phyloP scores from a whole-genome alignment of 169 alveolate species.

The Cryptosporidium parvum region DNA sequence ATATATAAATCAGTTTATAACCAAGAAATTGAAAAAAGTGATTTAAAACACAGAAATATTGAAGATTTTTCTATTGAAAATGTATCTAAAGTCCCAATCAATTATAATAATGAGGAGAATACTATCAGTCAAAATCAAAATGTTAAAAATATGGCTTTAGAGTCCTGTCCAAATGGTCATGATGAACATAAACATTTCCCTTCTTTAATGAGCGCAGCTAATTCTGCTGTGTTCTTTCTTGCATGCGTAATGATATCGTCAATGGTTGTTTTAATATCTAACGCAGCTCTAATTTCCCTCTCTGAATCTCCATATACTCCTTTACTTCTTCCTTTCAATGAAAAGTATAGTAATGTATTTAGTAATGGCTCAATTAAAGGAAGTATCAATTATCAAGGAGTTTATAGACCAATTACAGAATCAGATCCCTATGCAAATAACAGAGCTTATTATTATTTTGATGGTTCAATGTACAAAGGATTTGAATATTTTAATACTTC shows the following conservation, averaged over 20 bases:
- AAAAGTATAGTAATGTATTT: background rate
- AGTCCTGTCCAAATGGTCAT: background rate
- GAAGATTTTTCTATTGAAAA: background rate
- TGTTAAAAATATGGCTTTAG: background rate
- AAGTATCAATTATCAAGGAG: background rate
- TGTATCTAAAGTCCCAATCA: background rate
- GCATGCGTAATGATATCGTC: slow-evolving; percentile 49
- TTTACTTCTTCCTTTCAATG: slow-evolving; percentile 32
- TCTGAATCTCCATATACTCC: slow-evolving; percentile 45
- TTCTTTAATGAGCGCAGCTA: slow-evolving; percentile 50
- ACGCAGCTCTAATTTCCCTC: slow-evolving; percentile 59
- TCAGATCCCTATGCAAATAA: background rate
- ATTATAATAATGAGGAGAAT: too few species aligned
- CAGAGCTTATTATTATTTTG: background rate
- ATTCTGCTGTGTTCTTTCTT: slow-evolving; percentile 38
- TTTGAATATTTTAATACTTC: background rate
- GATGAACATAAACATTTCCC: slow-evolving; percentile 3
- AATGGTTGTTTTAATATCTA: slow-evolving; percentile 41
- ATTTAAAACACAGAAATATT: background rate
- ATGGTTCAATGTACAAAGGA: background rate
- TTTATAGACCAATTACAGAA: background rate
- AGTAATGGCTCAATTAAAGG: background rate
- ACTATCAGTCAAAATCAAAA: background rate
- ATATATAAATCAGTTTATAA: slow-evolving; percentile 6
- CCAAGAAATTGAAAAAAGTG: background rate